Base-by-base conservation (phyloP, 306 rosid species). In the Hippophae tibetana region DNA sequence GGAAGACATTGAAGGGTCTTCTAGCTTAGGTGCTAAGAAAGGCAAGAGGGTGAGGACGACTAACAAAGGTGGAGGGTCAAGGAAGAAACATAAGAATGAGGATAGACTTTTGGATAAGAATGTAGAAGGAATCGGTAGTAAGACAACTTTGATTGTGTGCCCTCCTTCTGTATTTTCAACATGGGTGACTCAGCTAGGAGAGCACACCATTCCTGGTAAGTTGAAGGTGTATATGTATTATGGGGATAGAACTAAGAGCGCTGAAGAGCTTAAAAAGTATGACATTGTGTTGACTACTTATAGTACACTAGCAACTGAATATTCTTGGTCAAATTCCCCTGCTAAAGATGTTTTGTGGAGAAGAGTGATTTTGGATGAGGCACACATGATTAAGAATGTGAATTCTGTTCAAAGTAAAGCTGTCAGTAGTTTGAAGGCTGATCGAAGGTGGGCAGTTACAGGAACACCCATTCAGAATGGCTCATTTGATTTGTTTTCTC, bases 401-500 rank as follows among this genome's bases (percentile, higher is more conserved):
- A 74, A 64, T 65, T 79, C 97, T 31, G 53, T 42, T 50, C 92
- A 77, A 62, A 86, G 78, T 58, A 61, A 38, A 9, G 84, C 86
- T 7, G 84, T 89, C 13, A 60, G 58, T n/a, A 59, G 58, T 7
- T 63, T 89, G 64, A 72, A 60, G 44, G 84, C 82, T 40, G 65
- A 70, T 67, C 71, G 82, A 59, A 86, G 86, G 74, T 89, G 97
- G 97, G 92, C 78, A 25, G 92, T 89, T 43, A 86, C 97, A 0
- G 95, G 97, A 54, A 83, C 92, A 7, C 97, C 89, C 0, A 78
- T 89, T 57, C 97, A 83, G 58, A 85, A 70, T 74, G 90, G 84
- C 42, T 81, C 82, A 13, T 70, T 69, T 64, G 95, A 89, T 79
- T 71, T 89, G 71, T 89, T 77, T 64, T 77, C 97, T 47, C 74